A percentile compares a stretch with the other conserved stretches of the same genome.
phyloP scores from a whole-genome alignment of 2,329 filamentous ascomycete genomes.

The Akanthomyces uredinophilus region DNA sequence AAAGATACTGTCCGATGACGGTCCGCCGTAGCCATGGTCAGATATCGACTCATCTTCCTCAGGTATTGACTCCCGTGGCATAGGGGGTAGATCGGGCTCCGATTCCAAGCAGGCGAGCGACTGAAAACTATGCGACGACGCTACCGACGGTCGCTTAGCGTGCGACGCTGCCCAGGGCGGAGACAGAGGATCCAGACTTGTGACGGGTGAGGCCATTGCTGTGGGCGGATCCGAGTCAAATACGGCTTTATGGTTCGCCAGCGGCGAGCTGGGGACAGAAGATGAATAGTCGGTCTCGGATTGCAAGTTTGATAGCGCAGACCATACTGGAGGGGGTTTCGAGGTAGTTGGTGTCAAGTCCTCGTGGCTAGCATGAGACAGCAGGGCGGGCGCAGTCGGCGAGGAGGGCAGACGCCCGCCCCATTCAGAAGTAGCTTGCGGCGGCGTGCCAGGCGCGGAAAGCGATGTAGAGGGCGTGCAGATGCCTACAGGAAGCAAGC shows the following conservation, averaged over 20 bases:
- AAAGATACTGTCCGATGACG: neutral
- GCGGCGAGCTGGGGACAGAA: slow-evolving; percentile 75
- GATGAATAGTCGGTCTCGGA: slow-evolving; percentile 57
- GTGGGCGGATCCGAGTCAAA: slow-evolving; percentile 75
- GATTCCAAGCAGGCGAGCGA: slow-evolving; percentile 33
- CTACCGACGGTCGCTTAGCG: slow-evolving; percentile 52
- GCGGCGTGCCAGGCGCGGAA: slow-evolving; percentile 39
- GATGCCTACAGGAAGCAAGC: slow-evolving; percentile 51
- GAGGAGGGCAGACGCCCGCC: slow-evolving; percentile 30
- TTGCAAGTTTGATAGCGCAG: slow-evolving; percentile 54
- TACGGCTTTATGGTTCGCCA: slow-evolving; percentile 62
- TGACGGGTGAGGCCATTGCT: slow-evolving; percentile 82
- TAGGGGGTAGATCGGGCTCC: slow-evolving; percentile 21
- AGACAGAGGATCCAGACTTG: slow-evolving; percentile 64
- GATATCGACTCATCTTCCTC: slow-evolving; percentile 31
- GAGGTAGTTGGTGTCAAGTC: slow-evolving; percentile 47
- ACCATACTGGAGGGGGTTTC: slow-evolving; percentile 54
- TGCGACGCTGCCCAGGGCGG: slow-evolving; percentile 49
- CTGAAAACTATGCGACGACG: slow-evolving; percentile 47
- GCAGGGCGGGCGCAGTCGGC: slow-evolving; percentile 34
- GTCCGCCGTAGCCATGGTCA: slow-evolving; percentile 20
- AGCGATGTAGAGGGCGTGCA: slow-evolving; percentile 49
- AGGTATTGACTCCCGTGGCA: slow-evolving; percentile 25
- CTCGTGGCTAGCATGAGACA: slow-evolving; percentile 36
- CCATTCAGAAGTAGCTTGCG: slow-evolving; percentile 33